Conservation (phyloP, 345 rosid genomes). For the Triadica sebifera region DNA sequence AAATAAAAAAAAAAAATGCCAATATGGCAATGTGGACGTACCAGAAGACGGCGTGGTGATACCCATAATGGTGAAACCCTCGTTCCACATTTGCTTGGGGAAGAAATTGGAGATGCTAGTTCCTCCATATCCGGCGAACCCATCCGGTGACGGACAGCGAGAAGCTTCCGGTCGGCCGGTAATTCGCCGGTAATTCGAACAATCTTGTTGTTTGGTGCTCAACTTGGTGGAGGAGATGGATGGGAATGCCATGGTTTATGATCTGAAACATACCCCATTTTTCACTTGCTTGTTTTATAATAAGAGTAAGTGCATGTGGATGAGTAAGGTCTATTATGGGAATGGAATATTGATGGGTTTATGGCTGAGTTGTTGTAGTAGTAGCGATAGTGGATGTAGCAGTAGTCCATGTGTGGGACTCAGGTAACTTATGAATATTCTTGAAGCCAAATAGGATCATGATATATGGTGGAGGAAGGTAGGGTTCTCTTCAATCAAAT, state of each 20-base stretch:
- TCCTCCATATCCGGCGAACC: conserved; percentile 17
- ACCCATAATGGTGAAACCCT: conserved; percentile 28
- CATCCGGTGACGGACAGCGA: conserved; percentile 21
- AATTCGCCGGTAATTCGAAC: no score
- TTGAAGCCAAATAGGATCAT: conserved; percentile 30
- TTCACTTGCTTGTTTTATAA: conserved; percentile 17
- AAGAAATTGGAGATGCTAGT: conserved; percentile 17
- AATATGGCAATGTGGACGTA: background rate
- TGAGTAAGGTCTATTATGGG: conserved; percentile 16
- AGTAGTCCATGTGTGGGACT: conserved; percentile 24
- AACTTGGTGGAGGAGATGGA: conserved; percentile 5
- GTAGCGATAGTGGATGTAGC: no score
- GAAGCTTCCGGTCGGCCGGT: conserved; percentile 18
- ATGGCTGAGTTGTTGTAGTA: no score
- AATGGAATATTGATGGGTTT: background rate
- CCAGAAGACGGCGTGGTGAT: conserved; percentile 14
- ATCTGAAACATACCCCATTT: conserved; percentile 29
- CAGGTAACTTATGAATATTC: conserved; percentile 18
- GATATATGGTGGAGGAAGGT: background rate
- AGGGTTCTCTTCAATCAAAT: conserved; percentile 22
- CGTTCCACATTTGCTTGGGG: conserved; percentile 28
- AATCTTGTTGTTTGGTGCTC: conserved; percentile 1
- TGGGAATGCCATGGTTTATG: conserved; percentile 25
- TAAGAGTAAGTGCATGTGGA: conserved; percentile 6
- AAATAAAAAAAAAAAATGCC: no score